Evolutionary conservation across 768 basidiomycete species (phyloP).

Genomic region (Panaeolus papilionaceus): DNA sequence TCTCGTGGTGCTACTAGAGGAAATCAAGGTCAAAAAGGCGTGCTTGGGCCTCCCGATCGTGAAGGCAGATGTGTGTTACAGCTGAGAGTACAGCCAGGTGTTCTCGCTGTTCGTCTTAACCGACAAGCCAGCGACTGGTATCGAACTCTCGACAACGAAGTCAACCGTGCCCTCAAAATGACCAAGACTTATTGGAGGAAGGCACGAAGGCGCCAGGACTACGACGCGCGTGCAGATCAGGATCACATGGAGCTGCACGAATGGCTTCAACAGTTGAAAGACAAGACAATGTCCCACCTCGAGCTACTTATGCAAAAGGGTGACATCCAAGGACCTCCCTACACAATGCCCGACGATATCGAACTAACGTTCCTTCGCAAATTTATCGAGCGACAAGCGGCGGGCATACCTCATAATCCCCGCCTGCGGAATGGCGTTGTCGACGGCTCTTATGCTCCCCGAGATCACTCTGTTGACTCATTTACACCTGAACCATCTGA

Average conservation of each 20-base stretch:
- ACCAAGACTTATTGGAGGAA: conserved; percentile 91
- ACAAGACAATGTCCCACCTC: conserved; percentile 88
- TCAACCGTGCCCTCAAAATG: conserved; percentile 80
- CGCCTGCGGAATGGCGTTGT: conserved; percentile 65
- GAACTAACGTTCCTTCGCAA: conserved; percentile 81
- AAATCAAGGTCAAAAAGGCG: conserved; percentile 88
- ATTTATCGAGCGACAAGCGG: conserved; percentile 80
- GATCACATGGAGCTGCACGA: conserved; percentile 91
- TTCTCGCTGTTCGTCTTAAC: conserved; percentile 77
- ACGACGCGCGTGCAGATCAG: conserved; percentile 84
- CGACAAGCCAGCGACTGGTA: conserved; percentile 86
- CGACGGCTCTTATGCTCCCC: conserved; percentile 42
- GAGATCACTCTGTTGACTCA: conserved; percentile 53
- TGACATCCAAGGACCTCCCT: conserved; percentile 85
- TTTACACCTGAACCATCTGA: conserved; percentile 57
- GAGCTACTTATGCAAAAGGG: conserved; percentile 89
- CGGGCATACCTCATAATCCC: conserved; percentile 81
- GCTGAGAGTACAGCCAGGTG: conserved; percentile 83
- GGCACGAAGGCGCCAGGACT: conserved; percentile 81
- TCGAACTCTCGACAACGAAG: conserved; percentile 76
- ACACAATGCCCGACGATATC: conserved; percentile 79
- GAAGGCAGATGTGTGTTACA: conserved; percentile 83
- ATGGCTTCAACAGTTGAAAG: conserved; percentile 87
- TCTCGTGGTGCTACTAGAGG: conserved; percentile 84
- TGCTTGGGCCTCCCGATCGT: conserved; percentile 70